A percentile compares a stretch with the other conserved stretches of the same genome.
These are phyloP conservation scores for Hypoxylon trugodes DNA, from an alignment of 495 filamentous ascomycete species.

Conservation along the genomic window DNA sequence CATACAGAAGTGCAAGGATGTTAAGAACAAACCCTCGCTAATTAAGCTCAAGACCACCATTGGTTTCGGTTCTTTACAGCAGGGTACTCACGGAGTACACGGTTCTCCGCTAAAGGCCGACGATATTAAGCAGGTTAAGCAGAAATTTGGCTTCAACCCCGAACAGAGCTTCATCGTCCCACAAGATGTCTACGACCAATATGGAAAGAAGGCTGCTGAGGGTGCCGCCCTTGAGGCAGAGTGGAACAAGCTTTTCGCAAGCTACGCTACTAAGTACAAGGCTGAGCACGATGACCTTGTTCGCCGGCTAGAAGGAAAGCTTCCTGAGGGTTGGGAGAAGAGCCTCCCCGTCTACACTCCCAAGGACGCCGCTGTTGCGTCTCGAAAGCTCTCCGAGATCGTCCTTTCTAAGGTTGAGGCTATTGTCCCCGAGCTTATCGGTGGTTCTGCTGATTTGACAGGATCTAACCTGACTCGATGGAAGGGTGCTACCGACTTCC, in stretches of 20 bases:
- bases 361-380: slow-evolving; percentile 82
- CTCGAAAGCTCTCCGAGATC: slow-evolving; percentile 93
- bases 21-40: slow-evolving; percentile 94
- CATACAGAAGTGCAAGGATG: slow-evolving; percentile 81
- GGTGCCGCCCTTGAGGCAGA: slow-evolving; percentile 92
- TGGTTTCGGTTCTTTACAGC: slow-evolving; percentile 91
- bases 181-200: slow-evolving; percentile 92
- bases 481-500: slow-evolving; percentile 98
- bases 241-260: slow-evolving; percentile 92
- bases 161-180: slow-evolving; percentile 93
- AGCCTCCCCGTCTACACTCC: slow-evolving; percentile 91
- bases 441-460: slow-evolving; percentile 97
- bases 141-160: slow-evolving; percentile 94
- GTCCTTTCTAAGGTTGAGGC: slow-evolving; percentile 89
- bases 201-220: slow-evolving; percentile 78
- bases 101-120: slow-evolving; percentile 93
- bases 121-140: slow-evolving; percentile 90
- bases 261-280: slow-evolving; percentile 81
- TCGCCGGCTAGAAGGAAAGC: slow-evolving; percentile 81
- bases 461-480: slow-evolving; percentile 98
- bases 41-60: slow-evolving; percentile 99
- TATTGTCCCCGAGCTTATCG: slow-evolving; percentile 87
- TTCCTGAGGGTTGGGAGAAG: slow-evolving; percentile 98
- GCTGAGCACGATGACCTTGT: slow-evolving; percentile 78
- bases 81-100: slow-evolving; percentile 95